A percentile compares a stretch with the other conserved stretches of the same genome.
phyloP scores from a whole-genome alignment of 768 basidiomycete genomes.

The Xanthoconium stramineum region DNA sequence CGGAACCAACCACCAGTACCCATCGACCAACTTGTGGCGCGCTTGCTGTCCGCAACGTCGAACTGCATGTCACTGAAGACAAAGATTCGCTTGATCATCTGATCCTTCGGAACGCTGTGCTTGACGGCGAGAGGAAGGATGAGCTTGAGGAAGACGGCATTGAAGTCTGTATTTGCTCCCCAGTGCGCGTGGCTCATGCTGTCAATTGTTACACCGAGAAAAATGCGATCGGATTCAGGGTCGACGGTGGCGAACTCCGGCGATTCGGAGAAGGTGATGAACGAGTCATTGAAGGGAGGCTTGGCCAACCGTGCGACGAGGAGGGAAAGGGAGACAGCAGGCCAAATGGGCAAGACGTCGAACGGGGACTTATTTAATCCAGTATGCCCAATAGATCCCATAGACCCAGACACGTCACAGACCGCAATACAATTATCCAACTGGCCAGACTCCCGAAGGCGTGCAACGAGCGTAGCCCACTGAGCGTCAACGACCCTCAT shows the following conservation, averaged over 20 bases:
- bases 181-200: conserved; percentile 39
- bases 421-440: conserved; percentile 62
- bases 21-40: too few species aligned
- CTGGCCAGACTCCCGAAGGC: conserved; percentile 48
- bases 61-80: conserved; percentile 83
- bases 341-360: conserved; percentile 48
- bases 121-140: conserved; percentile 60
- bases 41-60: conserved; percentile 33
- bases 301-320: conserved; percentile 59
- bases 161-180: conserved; percentile 61
- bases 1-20: too few species aligned
- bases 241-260: conserved; percentile 54
- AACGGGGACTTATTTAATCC: conserved; percentile 6
- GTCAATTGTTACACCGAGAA: conserved; percentile 37
- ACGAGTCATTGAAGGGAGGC: conserved; percentile 60
- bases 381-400: conserved; percentile 40
- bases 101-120: conserved; percentile 55
- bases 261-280: conserved; percentile 62
- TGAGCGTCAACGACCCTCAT: conserved; percentile 56
- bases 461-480: conserved; percentile 59
- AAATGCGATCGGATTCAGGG: conserved; percentile 23
- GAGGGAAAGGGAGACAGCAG: conserved; percentile 63
- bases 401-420: conserved; percentile 77
- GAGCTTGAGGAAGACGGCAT: conserved; percentile 58
- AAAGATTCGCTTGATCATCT: conserved; percentile 76